These are phyloP conservation scores for Cercophora newfieldiana DNA, from an alignment of 495 filamentous ascomycete genomes.

Conservation along the genomic window DNA sequence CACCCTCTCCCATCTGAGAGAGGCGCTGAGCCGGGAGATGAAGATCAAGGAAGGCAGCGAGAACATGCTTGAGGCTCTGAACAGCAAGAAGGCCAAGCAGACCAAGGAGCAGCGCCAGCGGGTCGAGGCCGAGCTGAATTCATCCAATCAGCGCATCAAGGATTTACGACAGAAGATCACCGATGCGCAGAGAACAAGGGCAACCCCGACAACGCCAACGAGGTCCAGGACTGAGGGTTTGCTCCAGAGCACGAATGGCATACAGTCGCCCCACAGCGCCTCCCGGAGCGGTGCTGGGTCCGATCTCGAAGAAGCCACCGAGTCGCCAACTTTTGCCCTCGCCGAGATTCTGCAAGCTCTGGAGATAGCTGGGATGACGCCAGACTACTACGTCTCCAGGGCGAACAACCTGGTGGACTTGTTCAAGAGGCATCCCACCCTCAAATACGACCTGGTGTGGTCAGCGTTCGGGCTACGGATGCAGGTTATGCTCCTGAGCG, in stretches of 20 bases:
- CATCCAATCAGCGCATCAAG: slow-evolving; percentile 86
- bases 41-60: slow-evolving; percentile 98
- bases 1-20: slow-evolving; percentile 69
- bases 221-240: slow-evolving; percentile 56
- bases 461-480: slow-evolving; percentile 88
- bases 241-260: slow-evolving; percentile 62
- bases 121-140: slow-evolving; percentile 87
- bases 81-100: slow-evolving; percentile 94
- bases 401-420: slow-evolving; percentile 90
- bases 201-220: slow-evolving; percentile 69
- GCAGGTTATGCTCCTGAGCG: slow-evolving; percentile 91
- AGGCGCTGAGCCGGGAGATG: slow-evolving; percentile 86
- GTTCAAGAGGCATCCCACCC: slow-evolving; percentile 86
- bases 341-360: slow-evolving; percentile 84
- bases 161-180: slow-evolving; percentile 78
- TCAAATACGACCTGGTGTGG: slow-evolving; percentile 97
- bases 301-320: slow-evolving; percentile 68
- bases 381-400: slow-evolving; percentile 91
- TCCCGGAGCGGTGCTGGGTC: slow-evolving; percentile 52
- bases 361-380: slow-evolving; percentile 80
- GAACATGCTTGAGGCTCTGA: slow-evolving; percentile 91
- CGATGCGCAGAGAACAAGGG: slow-evolving; percentile 61
- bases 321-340: slow-evolving; percentile 88
- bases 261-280: slow-evolving; percentile 66
- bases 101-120: slow-evolving; percentile 83